Evolutionary conservation across 805 yeast genomes (phyloP).

Genomic region (Saturnispora dispora): DNA sequence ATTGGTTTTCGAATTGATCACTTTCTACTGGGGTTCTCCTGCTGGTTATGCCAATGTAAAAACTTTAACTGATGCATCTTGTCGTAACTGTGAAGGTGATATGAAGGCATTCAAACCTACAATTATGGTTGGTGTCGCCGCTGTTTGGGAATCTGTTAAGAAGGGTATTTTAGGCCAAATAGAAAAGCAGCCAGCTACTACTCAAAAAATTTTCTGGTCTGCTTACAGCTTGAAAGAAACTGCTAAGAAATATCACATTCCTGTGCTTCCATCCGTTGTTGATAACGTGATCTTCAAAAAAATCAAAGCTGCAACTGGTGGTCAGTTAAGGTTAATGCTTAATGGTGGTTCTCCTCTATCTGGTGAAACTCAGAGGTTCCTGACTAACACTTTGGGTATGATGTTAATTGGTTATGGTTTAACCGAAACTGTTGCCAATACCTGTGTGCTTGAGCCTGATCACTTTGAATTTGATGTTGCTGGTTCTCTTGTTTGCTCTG

Average conservation of each 20-base stretch:
- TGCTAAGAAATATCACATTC: slow-evolving; percentile 56
- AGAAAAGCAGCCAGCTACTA: slow-evolving; percentile 49
- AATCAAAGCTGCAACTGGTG: slow-evolving; percentile 93
- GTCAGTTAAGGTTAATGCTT: slow-evolving; percentile 58
- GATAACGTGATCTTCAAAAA: slow-evolving; percentile 76
- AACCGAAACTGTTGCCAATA: slow-evolving; percentile 92
- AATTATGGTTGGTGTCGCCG: slow-evolving; percentile 96
- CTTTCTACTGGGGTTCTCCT: slow-evolving; percentile 83
- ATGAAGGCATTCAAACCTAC: slow-evolving; percentile 82
- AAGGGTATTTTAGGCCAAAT: slow-evolving; percentile 84
- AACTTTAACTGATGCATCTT: slow-evolving; percentile 75
- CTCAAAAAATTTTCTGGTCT: slow-evolving; percentile 82
- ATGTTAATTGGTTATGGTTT: slow-evolving; percentile 93
- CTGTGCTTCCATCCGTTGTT: slow-evolving; percentile 64
- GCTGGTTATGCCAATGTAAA: slow-evolving; percentile 90
- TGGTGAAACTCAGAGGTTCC: slow-evolving; percentile 69
- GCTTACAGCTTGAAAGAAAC: slow-evolving; percentile 69
- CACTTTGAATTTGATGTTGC: slow-evolving; percentile 66
- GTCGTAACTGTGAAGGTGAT: slow-evolving; percentile 82
- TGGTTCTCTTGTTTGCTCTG: slow-evolving; percentile 75
- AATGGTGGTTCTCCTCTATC: slow-evolving; percentile 94
- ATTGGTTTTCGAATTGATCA: slow-evolving; percentile 70
- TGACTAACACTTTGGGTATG: slow-evolving; percentile 68
- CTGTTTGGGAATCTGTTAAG: slow-evolving; percentile 93
- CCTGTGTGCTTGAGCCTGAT: slow-evolving; percentile 56